Percentiles rank a stretch among this genome's conserved stretches.
Conservation (phyloP, 768 basidiomycete species). For the Suillus fuscotomentosus region DNA sequence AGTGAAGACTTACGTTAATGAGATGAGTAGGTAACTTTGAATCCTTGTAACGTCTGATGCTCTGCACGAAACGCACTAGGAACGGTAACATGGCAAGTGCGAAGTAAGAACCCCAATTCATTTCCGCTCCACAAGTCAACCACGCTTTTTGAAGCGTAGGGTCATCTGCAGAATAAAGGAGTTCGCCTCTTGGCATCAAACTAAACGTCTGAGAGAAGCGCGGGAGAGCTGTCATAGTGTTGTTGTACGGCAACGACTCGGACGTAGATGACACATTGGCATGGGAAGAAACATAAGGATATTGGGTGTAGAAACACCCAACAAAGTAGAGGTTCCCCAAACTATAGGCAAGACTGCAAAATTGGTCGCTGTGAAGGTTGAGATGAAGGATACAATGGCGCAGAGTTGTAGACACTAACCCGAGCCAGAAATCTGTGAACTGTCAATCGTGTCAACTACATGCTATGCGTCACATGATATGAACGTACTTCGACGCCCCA, state of each 20-base stretch:
- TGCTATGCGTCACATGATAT: background rate
- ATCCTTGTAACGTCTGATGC: constrained; percentile 83
- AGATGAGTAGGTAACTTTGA: constrained; percentile 74
- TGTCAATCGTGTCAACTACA: constrained; percentile 25
- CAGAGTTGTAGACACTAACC: constrained; percentile 41
- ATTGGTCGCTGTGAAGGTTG: constrained; percentile 58
- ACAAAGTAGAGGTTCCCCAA: constrained; percentile 73
- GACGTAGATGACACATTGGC: background rate
- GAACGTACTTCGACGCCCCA: constrained; percentile 67
- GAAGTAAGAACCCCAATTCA: constrained; percentile 63
- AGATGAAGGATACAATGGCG: constrained; percentile 1
- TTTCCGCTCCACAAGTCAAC: constrained; percentile 38
- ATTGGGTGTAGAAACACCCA: constrained; percentile 62
- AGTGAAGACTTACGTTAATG: constrained; percentile 66
- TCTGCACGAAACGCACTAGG: constrained; percentile 78
- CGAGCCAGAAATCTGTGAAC: constrained; percentile 91
- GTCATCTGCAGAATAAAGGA: constrained; percentile 13
- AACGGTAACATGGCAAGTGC: constrained; percentile 66
- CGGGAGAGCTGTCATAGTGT: background rate
- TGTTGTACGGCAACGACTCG: no score
- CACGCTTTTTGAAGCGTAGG: constrained; percentile 45
- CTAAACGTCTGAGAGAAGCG: background rate
- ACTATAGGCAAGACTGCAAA: constrained; percentile 77
- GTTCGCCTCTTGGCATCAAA: background rate
- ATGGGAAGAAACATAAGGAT: background rate